These are phyloP conservation scores for Wickerhamomyces silvicola DNA, from an alignment of 805 yeast species.

Conservation along the genomic window DNA sequence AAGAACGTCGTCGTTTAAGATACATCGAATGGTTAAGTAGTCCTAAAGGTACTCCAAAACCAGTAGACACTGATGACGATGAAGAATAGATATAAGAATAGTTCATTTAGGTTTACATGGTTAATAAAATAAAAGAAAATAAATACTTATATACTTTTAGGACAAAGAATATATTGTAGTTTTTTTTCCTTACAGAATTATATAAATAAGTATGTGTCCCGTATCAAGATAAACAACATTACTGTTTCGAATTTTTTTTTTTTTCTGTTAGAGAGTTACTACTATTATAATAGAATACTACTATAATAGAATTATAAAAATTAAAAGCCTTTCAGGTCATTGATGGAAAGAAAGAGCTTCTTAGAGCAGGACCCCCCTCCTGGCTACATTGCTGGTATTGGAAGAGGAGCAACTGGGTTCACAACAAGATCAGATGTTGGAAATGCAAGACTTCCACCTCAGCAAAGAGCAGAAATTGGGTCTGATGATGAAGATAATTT, in stretches of 20 bases:
- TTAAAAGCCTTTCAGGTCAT: no score
- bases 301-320: neutral
- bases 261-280: no score
- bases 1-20: slow-evolving; percentile 89
- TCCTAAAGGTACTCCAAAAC: slow-evolving; percentile 97
- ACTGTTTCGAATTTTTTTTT: neutral
- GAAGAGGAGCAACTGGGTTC: slow-evolving; percentile 94
- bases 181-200: no score
- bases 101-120: no score
- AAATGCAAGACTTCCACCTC: slow-evolving; percentile 30
- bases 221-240: no score
- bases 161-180: no score
- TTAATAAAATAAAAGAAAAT: no score
- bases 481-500: slow-evolving; percentile 18
- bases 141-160: no score
- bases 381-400: slow-evolving; percentile 87
- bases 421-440: slow-evolving; percentile 79
- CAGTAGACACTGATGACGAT: slow-evolving; percentile 90
- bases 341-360: slow-evolving; percentile 54
- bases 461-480: slow-evolving; percentile 18
- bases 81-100: slow-evolving; percentile 38
- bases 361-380: slow-evolving; percentile 82
- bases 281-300: no score
- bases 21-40: slow-evolving; percentile 91
- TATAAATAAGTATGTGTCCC: no score